Evolutionary conservation across 2,329 filamentous ascomycete species (phyloP).

Genomic region (Colletotrichum lupini): DNA sequence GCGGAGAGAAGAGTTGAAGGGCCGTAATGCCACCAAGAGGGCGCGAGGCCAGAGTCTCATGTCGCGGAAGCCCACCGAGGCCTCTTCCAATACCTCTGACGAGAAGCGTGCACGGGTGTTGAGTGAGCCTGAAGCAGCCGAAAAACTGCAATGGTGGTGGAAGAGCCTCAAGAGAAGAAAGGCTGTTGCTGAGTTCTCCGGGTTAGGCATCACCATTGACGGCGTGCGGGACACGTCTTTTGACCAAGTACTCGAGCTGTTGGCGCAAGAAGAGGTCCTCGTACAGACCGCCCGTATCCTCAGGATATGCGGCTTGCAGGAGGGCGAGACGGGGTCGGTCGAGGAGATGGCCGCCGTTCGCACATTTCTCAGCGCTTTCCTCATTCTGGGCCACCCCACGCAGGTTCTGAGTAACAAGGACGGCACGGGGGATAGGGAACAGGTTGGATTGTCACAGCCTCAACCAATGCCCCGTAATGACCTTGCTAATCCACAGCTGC

Average conservation of each 20-base stretch:
- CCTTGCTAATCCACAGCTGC: slow-evolving; percentile 70
- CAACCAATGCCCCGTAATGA: slow-evolving; percentile 61
- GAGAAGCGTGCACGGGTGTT: slow-evolving; percentile 53
- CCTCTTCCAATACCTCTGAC: slow-evolving; percentile 62
- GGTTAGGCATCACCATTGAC: slow-evolving; percentile 76
- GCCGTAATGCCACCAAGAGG: slow-evolving; percentile 63
- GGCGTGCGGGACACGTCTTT: slow-evolving; percentile 77
- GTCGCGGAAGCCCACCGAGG: slow-evolving; percentile 60
- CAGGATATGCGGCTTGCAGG: slow-evolving; percentile 75
- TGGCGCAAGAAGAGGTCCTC: slow-evolving; percentile 75
- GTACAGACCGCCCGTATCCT: slow-evolving; percentile 74
- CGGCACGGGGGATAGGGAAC: slow-evolving; percentile 66
- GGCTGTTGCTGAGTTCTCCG: slow-evolving; percentile 73
- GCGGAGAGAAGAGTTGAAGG: slow-evolving; percentile 73
- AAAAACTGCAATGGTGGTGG: slow-evolving; percentile 78
- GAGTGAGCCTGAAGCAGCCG: slow-evolving; percentile 70
- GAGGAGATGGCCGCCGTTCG: slow-evolving; percentile 77
- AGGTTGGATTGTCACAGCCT: slow-evolving; percentile 57
- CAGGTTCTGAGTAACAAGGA: slow-evolving; percentile 82
- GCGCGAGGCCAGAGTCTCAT: slow-evolving; percentile 64
- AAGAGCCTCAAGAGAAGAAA: slow-evolving; percentile 66
- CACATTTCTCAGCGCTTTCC: slow-evolving; percentile 82
- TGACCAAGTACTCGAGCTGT: slow-evolving; percentile 76
- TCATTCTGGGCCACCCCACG: slow-evolving; percentile 82
- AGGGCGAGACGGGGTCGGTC: slow-evolving; percentile 71